A percentile compares a stretch with the other conserved stretches of the same genome.
Conservation (phyloP, 257 asterid species). For the Anisodus acutangulus region DNA sequence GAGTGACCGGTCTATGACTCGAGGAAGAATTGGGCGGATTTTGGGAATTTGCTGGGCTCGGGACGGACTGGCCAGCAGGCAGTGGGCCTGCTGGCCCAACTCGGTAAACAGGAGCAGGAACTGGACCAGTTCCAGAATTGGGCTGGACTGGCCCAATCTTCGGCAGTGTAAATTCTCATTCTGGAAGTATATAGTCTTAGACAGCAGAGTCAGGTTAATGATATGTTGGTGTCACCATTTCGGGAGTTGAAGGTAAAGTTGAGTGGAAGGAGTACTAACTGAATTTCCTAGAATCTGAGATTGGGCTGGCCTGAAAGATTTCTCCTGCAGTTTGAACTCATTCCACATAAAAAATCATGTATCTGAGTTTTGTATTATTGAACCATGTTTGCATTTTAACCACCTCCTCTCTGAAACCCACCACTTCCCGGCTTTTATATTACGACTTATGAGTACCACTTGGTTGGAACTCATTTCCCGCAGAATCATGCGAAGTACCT, state of each 20-base stretch:
- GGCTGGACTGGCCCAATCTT: neutral
- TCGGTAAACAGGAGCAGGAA: no score
- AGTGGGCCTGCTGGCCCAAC: no score
- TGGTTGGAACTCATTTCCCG: neutral
- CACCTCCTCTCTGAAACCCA: neutral
- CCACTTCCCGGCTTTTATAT: neutral
- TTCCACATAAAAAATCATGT: conserved; percentile 1
- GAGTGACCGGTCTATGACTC: no score
- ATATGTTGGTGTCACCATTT: conserved; percentile 6
- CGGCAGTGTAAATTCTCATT: conserved; percentile 6
- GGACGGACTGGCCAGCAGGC: no score
- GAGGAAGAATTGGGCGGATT: no score
- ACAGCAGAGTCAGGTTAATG: conserved; percentile 17
- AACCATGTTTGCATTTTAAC: conserved; percentile 8
- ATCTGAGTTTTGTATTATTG: conserved; percentile 9
- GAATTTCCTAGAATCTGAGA: conserved; percentile 1
- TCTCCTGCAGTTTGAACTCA: neutral
- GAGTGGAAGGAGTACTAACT: conserved; percentile 18
- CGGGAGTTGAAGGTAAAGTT: neutral
- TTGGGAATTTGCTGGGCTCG: no score
- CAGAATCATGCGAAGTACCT: neutral
- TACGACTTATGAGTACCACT: conserved; percentile 11
- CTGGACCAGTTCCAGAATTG: no score
- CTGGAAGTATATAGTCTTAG: neutral
- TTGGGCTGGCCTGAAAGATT: conserved; percentile 2